Evolutionary conservation across 176 grass and related monocot species (phyloP), one percentile per base, ranked within the genome.

Genomic region (Miscanthus lutarioriparius): DNA sequence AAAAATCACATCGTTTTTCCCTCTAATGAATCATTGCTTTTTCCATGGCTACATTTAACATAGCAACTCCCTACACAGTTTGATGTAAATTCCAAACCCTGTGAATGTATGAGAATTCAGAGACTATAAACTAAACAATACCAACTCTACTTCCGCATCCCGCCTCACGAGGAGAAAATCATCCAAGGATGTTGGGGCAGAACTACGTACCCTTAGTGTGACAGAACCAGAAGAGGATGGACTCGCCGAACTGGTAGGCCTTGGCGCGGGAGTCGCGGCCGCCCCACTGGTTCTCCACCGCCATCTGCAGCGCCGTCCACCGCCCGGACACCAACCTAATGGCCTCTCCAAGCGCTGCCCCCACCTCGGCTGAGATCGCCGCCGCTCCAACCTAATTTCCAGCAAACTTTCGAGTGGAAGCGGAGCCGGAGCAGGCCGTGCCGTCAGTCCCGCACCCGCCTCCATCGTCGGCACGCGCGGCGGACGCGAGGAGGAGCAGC

Each of bases 261-360:
- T 95, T 98, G 63, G 33, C 27, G 20, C 83, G 89, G 48, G 93
- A 98, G 6, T 94, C 87, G 49, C 81, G 89, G 26, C 89, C 93
- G 30, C 96, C 96, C 93, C 93, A 98, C 67, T 72, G 72, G 43
- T 95, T 92, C 80, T 95, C 89, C 74, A 98, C 85, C 41, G 88
- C 96, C 91, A 98, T 92, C 93, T 92, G 91, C 20, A 98, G 82
- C 48, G 89, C 92, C 22, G 91, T 98, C 95, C 95, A 98, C 28
- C 87, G 85, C 53, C 44, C 82, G 45, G 95, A 85, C 38, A 98
- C 72, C 2, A 95, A 91, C 2, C 48, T 62, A 32, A 98, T 83
- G 11, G 93, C 91, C 83, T 98, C 96, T 2, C 80, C 38, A 20
- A 98, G 58, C 5, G 83, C 51, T 4, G 83, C 82, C 10, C 27